Evolutionary conservation across 228 moss, liverwort and hornwort genomes (phyloP).

Genomic region (Sphagnum magellanicum): DNA sequence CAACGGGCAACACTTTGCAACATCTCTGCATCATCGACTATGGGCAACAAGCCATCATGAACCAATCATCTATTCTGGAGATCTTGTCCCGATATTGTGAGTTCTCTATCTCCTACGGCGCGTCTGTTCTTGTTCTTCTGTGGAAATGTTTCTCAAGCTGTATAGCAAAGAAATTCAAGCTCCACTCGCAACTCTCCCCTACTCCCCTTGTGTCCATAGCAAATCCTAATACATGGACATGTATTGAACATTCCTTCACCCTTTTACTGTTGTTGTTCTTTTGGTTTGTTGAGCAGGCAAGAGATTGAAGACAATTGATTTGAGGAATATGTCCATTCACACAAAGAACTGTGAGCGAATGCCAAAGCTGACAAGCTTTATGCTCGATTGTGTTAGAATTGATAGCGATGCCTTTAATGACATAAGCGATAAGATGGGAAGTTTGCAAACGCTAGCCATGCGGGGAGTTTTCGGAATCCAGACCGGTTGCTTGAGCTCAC

Average conservation of each 20-base stretch:
- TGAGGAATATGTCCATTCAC: constrained; percentile 55
- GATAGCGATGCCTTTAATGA: constrained; percentile 16
- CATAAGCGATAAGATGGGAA: constrained; percentile 29
- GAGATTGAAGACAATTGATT: constrained; percentile 31
- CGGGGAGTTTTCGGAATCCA: constrained; percentile 38
- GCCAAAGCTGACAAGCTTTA: constrained; percentile 29
- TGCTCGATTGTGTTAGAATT: constrained; percentile 39
- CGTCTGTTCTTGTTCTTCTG: too few relatives aligned
- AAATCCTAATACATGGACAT: too few relatives aligned
- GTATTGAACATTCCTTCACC: too few relatives aligned
- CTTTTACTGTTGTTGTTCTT: too few relatives aligned
- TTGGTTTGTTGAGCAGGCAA: constrained; percentile 19
- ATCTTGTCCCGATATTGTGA: constrained; percentile 41
- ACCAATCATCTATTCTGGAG: constrained; percentile 32
- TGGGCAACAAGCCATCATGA: constrained; percentile 54
- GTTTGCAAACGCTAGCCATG: constrained; percentile 28
- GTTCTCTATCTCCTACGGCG: not conserved
- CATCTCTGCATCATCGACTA: constrained; percentile 53
- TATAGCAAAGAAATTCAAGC: too few relatives aligned
- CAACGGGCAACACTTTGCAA: constrained; percentile 18
- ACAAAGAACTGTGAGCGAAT: constrained; percentile 1
- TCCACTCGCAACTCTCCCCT: too few relatives aligned
- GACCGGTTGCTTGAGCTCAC: constrained; percentile 15
- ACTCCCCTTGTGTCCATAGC: too few relatives aligned
- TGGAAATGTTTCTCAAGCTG: too few relatives aligned